A percentile compares a stretch with the other conserved stretches of the same genome.
Evolutionary conservation across 2,329 filamentous ascomycete genomes (phyloP).

Genomic region (Diaporthe sp.): DNA sequence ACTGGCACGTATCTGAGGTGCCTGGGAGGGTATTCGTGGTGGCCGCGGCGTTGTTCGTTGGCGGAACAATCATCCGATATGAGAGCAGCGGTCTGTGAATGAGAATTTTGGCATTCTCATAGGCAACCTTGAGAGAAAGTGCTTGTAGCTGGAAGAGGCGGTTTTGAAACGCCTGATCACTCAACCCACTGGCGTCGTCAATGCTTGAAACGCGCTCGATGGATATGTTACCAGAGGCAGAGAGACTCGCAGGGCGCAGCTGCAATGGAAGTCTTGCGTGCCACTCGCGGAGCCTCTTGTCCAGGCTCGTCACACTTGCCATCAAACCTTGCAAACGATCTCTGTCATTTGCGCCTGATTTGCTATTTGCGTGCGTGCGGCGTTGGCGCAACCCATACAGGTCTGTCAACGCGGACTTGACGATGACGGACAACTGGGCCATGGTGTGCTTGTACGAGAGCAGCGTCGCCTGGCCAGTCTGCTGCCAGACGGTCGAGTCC

Average conservation of each 20-base stretch:
- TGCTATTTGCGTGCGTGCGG: neutral
- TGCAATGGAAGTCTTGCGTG: neutral
- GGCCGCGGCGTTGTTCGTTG: neutral
- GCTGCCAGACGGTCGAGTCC: neutral
- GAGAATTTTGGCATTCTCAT: neutral
- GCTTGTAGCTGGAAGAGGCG: neutral
- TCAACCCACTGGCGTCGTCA: no score
- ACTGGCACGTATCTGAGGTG: neutral
- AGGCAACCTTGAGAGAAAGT: neutral
- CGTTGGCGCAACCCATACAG: neutral
- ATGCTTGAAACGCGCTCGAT: no score
- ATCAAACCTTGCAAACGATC: neutral
- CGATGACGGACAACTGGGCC: neutral
- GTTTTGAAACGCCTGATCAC: no score
- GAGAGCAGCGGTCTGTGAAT: conserved; percentile 3
- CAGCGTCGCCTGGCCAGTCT: neutral
- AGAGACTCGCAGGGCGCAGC: neutral
- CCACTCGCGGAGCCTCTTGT: neutral
- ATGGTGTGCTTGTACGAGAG: conserved; percentile 10
- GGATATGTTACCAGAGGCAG: neutral
- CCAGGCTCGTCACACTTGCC: neutral
- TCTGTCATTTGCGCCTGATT: neutral
- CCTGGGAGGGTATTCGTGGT: neutral
- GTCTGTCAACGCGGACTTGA: neutral
- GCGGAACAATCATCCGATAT: neutral